Evolutionary conservation across 768 basidiomycete genomes (phyloP).

Genomic region (Russula foetens): DNA sequence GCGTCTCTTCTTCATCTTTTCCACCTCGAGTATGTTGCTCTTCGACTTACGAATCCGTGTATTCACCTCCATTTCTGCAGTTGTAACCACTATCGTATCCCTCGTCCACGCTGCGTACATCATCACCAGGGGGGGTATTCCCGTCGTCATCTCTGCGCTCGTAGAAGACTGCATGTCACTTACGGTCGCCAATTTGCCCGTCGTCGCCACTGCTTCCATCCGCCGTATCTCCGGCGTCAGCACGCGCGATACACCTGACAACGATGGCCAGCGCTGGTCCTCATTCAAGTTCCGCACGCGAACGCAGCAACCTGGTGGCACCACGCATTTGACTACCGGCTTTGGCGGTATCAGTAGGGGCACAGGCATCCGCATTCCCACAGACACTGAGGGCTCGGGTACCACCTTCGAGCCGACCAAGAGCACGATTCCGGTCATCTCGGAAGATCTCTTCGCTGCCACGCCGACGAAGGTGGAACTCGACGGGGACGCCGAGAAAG

Average conservation of each 20-base stretch:
- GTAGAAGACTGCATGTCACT: conserved; percentile 24
- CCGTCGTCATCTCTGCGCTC: conserved; percentile 27
- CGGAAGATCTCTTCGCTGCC: background rate
- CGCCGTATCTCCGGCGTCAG: background rate
- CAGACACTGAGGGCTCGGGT: background rate
- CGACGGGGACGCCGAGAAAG: background rate
- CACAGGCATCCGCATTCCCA: no score
- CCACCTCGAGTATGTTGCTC: conserved; percentile 36
- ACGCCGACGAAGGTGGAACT: background rate
- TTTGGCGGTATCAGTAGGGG: background rate
- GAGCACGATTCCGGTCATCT: background rate
- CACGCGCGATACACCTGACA: background rate
- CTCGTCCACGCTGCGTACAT: conserved; percentile 27
- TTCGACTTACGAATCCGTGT: no score
- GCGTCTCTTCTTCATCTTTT: conserved; percentile 43
- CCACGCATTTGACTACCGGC: background rate
- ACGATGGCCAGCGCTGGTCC: conserved; percentile 17
- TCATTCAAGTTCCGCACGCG: conserved; percentile 21
- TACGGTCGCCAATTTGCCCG: conserved; percentile 13
- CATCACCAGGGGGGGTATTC: conserved; percentile 23
- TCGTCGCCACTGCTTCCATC: conserved; percentile 16
- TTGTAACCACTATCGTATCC: conserved; percentile 26
- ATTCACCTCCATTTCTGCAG: background rate
- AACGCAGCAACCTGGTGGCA: background rate
- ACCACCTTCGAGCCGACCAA: background rate